Evolutionary conservation across 73 alveolate genomes (phyloP).

Genomic region (Effrenium voratum): DNA sequence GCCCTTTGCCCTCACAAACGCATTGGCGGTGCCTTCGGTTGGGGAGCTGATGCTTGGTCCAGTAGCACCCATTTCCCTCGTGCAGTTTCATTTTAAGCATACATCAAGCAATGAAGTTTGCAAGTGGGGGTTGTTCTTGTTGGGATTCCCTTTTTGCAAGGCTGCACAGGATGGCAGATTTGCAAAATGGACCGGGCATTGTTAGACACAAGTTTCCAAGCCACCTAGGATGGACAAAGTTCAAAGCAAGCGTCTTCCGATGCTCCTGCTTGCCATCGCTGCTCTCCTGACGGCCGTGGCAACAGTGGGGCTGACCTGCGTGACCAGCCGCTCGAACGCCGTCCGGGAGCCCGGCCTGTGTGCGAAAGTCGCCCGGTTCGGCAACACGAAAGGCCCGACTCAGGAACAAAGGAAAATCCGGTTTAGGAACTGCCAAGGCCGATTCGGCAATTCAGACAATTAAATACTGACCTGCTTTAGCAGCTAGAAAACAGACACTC

Average conservation of each 20-base stretch:
- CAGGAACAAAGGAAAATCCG: too few relatives aligned
- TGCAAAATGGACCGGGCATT: neutral
- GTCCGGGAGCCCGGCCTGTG: neutral
- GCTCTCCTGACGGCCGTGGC: conserved; percentile 1
- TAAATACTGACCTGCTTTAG: too few relatives aligned
- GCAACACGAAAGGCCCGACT: too few relatives aligned
- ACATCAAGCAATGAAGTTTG: too few relatives aligned
- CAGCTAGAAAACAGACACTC: too few relatives aligned
- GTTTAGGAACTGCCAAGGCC: too few relatives aligned
- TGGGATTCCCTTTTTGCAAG: neutral
- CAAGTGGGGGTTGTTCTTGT: neutral
- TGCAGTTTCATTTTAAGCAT: neutral
- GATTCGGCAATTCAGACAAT: too few relatives aligned
- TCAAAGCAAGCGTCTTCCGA: conserved; percentile 58
- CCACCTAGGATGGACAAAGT: neutral
- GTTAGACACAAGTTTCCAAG: neutral
- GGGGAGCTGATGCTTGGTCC: conserved; percentile 55
- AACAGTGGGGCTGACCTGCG: conserved; percentile 33
- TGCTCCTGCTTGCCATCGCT: conserved; percentile 24
- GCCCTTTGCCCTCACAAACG: conserved; percentile 25
- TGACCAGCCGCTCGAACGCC: conserved; percentile 17
- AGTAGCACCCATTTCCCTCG: neutral
- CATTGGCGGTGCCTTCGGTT: conserved; percentile 26
- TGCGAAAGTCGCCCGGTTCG: too few relatives aligned
- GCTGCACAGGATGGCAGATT: too few relatives aligned